Evolutionary conservation across 192 early-diverging fungal genomes (phyloP).

Genomic region (Chytriomyces sp.): DNA sequence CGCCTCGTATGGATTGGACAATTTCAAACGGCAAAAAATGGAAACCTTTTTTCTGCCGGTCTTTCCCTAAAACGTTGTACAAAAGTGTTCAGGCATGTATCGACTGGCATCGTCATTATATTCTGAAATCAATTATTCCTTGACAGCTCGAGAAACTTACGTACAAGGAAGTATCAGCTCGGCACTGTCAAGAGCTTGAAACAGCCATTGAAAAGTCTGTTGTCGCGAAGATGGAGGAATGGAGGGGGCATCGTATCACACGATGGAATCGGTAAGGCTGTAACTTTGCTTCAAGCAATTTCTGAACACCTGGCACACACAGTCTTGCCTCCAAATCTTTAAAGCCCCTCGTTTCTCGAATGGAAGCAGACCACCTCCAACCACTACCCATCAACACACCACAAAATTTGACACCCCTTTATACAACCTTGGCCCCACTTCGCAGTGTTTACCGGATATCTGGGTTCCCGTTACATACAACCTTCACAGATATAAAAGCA

Average conservation of each 20-base stretch:
- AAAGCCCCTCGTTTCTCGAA: slow-evolving; percentile 37
- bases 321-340: slow-evolving; percentile 47
- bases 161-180: slow-evolving; percentile 33
- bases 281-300: background rate
- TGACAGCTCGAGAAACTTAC: slow-evolving; percentile 38
- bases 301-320: background rate
- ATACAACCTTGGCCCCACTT: background rate
- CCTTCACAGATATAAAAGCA: slow-evolving; percentile 42
- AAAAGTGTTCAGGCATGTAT: slow-evolving; percentile 30
- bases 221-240: slow-evolving; percentile 48
- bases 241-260: slow-evolving; percentile 48
- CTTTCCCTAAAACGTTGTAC: slow-evolving; percentile 12
- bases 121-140: background rate
- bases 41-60: slow-evolving; percentile 18
- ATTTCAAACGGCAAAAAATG: background rate
- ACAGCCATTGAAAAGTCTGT: slow-evolving; percentile 42
- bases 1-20: slow-evolving; percentile 44
- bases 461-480: slow-evolving; percentile 41
- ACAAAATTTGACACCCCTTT: slow-evolving; percentile 14
- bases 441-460: slow-evolving; percentile 36
- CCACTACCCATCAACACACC: slow-evolving; percentile 20
- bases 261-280: slow-evolving; percentile 56
- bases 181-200: slow-evolving; percentile 46
- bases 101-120: background rate
- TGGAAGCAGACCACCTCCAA: slow-evolving; percentile 43